Conservation (phyloP, 768 basidiomycete genomes). For the Tremella mesenterica region DNA sequence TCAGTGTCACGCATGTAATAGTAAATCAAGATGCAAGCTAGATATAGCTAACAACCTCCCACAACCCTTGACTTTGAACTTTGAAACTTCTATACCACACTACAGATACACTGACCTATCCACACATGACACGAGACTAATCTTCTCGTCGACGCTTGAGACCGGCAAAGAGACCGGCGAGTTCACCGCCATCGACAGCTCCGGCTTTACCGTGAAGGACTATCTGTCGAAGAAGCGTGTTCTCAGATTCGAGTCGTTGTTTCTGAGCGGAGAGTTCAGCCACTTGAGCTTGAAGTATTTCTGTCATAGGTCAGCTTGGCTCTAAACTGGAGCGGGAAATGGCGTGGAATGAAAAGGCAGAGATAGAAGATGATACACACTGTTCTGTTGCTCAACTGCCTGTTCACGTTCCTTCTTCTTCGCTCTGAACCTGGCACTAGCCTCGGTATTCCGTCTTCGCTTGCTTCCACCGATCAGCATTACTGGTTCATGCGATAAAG, state of each 20-base stretch:
- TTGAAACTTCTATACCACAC: too few relatives aligned
- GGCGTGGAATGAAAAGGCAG: too few relatives aligned
- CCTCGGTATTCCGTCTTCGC: conserved; percentile 42
- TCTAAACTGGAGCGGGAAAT: not conserved
- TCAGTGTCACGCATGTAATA: too few relatives aligned
- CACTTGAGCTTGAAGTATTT: conserved; percentile 35
- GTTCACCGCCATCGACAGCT: conserved; percentile 2
- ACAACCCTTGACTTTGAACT: too few relatives aligned
- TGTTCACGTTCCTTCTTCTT: conserved; percentile 46
- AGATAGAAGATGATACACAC: conserved; percentile 8
- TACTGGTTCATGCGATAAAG: not conserved
- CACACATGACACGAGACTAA: not conserved
- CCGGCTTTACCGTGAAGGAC: conserved; percentile 14
- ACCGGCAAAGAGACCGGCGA: conserved; percentile 8
- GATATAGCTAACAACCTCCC: too few relatives aligned
- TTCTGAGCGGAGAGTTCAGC: conserved; percentile 28
- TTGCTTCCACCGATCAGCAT: conserved; percentile 16
- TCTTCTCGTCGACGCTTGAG: conserved; percentile 14
- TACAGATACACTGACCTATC: too few relatives aligned
- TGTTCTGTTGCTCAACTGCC: conserved; percentile 33
- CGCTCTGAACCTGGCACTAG: conserved; percentile 40
- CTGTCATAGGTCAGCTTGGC: conserved; percentile 12
- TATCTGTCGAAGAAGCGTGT: conserved; percentile 31
- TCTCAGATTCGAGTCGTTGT: conserved; percentile 33
- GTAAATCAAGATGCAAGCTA: too few relatives aligned